Evolutionary conservation across 2,329 filamentous ascomycete species (phyloP).

Genomic region (Aspergillus ruber): DNA sequence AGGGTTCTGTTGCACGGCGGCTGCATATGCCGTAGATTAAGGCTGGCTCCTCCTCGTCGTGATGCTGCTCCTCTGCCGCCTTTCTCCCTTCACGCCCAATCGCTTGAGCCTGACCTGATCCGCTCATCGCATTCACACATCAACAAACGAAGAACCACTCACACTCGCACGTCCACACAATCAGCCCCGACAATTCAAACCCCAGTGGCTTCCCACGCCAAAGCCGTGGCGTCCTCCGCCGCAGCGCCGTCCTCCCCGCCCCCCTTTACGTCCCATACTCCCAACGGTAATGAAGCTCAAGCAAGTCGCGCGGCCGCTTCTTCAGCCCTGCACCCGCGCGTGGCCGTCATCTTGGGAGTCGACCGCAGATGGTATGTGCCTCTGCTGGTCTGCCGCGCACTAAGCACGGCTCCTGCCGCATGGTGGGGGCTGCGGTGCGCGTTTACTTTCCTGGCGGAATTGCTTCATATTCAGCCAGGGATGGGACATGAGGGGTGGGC

Average conservation of each 20-base stretch:
- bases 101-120: slow-evolving; percentile 19
- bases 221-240: slow-evolving; percentile 24
- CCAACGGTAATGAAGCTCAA: slow-evolving; percentile 22
- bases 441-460: slow-evolving; percentile 60
- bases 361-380: slow-evolving; percentile 66
- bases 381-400: slow-evolving; percentile 64
- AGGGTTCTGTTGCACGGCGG: slow-evolving; percentile 20
- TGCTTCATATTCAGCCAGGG: slow-evolving; percentile 46
- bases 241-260: slow-evolving; percentile 24
- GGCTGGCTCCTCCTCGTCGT: slow-evolving; percentile 35
- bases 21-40: slow-evolving; percentile 34
- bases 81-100: slow-evolving; percentile 22
- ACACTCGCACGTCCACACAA: slow-evolving; percentile 7
- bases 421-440: slow-evolving; percentile 67
- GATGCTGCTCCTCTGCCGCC: slow-evolving; percentile 33
- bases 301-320: slow-evolving; percentile 15
- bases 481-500: slow-evolving; percentile 38
- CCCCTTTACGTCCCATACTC: slow-evolving; percentile 22
- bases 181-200: background rate
- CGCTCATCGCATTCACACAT: slow-evolving; percentile 10
- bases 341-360: slow-evolving; percentile 71
- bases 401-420: slow-evolving; percentile 63
- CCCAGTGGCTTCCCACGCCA: slow-evolving; percentile 14
- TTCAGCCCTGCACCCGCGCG: slow-evolving; percentile 61
- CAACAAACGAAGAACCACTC: slow-evolving; percentile 6